Evolutionary conservation across 2,329 filamentous ascomycete species (phyloP), one percentile per base, ranked within the genome.

Genomic region (Fusarium sp.): DNA sequence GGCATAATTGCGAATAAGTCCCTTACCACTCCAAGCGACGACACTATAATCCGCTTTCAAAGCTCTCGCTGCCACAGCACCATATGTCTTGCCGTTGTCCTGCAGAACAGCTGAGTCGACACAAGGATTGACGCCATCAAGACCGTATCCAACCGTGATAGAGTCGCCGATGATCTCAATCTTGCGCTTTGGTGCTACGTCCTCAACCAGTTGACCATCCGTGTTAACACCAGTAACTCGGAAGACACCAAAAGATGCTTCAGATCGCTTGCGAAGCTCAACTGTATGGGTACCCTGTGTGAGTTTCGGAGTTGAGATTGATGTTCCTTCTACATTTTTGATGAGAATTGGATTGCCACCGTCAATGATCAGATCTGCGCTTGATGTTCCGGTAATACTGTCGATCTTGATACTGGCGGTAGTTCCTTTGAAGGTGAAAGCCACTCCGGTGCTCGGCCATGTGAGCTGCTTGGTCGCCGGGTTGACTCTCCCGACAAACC

Each of bases 151-250:
- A 8, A 84, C 83, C 5, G 78, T 82, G 69, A 85, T 85, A 30
- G 83, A 85, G 74, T 85, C 84, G 14, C 84, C 84, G 33, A 85
- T 83, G 50, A 85, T 74, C 68, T 85, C 83, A 44, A 85, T 84
- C 63, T 81, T 81, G 30, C 81, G 82, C 15, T 72, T 74, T 7
- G 78, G 77, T 2, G 65, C 66, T 13, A 66, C 53, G 22, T 74
- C 70, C 8, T 70, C 72, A 35, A 83, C 69, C 15, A 73, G 33
- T 3, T 51, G 63, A 3, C 71, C 71, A 55, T 73, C 71, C 5
- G 71, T 65, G 9, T 26, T 28, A 12, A 73, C 58, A 2, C 36
- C 54, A 1, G 54, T 30, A 42, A 73, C 44, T 2, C 45, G 38
- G 18, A 73, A 73, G 12, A 15, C 47, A 31, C 71, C 71, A 4